Base-by-base conservation (phyloP, 2,329 filamentous ascomycete species). In the Fusarium nodosum region DNA sequence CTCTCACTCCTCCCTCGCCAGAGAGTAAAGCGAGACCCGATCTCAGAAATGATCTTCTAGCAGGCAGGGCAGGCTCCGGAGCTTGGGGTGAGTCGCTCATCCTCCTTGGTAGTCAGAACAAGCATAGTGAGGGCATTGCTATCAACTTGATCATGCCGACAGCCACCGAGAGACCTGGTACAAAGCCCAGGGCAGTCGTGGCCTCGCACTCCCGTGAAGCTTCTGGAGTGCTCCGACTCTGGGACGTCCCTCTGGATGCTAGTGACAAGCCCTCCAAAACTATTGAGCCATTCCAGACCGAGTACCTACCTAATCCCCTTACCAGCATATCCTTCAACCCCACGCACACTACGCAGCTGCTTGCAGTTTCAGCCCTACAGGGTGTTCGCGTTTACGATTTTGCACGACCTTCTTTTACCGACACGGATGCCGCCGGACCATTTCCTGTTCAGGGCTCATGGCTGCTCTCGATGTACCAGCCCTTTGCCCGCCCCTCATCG, bases 361-460 rank as follows among this genome's bases (percentile, higher is more conserved):
- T 91, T 7, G 81, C 85, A 11, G 84, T 89, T 24, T 83, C 87
- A 30, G 81, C 85, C 0, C 79, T 84, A 4, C 84, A 88, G 16
- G 86, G 86, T 10, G 85, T 87, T 24, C 84, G 88, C 38, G 83
- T 91, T 63, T 91, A 90, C 75, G 88, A 90, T 75, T 90, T 87
- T 71, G 83, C 84, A 3, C 74, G 82, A 8, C 79, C 88, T 4
- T 84, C 87, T 0, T 81, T 84, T 0, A 79, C 82, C 3, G 86
- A 87, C 55, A 83, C 87, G 44, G 79, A 84, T 11, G 81, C 82
- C 16, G 80, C 83, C 60, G 82, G 86, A 20, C 81, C 83, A 8
- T 86, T 86, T 67, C 83, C 87, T 13, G 78, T 82, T 0, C 87
- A 90, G 69, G 88, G 88, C 34, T 90, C 87, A 3, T 91, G 88